Conservation (phyloP, 352 stramenopile genomes). For the Hyaloperonospora arabidopsidis region DNA sequence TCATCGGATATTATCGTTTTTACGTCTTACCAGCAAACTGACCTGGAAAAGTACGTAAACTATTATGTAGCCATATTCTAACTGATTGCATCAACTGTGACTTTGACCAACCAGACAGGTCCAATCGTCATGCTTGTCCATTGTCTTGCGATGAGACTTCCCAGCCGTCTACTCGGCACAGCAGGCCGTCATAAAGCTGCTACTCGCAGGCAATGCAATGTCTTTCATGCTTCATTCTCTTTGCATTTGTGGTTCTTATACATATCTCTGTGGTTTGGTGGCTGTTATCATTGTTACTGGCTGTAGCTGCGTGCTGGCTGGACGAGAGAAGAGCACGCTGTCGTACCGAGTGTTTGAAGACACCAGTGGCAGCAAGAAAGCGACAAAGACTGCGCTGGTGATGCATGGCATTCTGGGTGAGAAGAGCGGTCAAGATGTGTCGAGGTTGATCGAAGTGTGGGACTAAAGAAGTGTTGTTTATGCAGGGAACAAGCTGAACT, state of each 20-base stretch:
- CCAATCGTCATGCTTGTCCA: constrained; percentile 4
- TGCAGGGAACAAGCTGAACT: constrained; percentile 79
- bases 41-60: no score
- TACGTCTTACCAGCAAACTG: no score
- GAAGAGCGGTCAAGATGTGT: background rate
- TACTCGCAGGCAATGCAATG: constrained; percentile 18
- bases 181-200: constrained; percentile 10
- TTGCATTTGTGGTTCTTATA: background rate
- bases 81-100: no score
- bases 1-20: no score
- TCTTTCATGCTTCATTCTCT: no score
- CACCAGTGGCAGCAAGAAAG: constrained; percentile 18
- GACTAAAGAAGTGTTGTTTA: constrained; percentile 1
- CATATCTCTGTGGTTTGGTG: background rate
- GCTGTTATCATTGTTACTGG: background rate
- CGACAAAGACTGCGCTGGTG: constrained; percentile 65
- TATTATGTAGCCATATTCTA: no score
- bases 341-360: constrained; percentile 62
- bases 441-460: background rate
- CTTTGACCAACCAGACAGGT: constrained; percentile 4
- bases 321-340: constrained; percentile 42
- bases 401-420: constrained; percentile 79
- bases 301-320: constrained; percentile 12
- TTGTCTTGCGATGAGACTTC: constrained; percentile 13
- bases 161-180: constrained; percentile 8